A percentile compares a stretch with the other conserved stretches of the same genome.
These are phyloP conservation scores for Colletotrichum trifolii DNA, from an alignment of 2,329 filamentous ascomycete species.

Conservation along the genomic window DNA sequence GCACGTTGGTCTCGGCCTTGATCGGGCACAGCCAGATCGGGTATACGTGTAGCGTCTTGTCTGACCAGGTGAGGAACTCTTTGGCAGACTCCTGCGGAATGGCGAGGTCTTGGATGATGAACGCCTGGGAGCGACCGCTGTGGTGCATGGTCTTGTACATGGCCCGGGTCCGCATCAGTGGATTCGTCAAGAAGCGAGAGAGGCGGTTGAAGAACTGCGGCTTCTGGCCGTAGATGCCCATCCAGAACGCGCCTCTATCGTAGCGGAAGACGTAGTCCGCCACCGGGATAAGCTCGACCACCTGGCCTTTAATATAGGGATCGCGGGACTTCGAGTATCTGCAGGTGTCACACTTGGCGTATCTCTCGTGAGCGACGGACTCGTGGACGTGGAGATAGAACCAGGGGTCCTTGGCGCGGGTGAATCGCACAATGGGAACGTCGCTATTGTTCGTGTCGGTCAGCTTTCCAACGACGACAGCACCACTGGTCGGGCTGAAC, in stretches of 20 bases:
- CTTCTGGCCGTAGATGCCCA: constrained; percentile 67
- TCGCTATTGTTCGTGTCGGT: constrained; percentile 34
- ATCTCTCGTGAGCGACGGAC: background rate
- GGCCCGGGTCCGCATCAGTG: constrained; percentile 69
- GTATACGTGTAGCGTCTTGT: constrained; percentile 40
- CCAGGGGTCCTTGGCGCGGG: constrained; percentile 68
- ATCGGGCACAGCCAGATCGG: constrained; percentile 46
- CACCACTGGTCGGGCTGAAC: constrained; percentile 50
- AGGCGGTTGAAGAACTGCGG: constrained; percentile 67
- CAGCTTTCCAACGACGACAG: constrained; percentile 65
- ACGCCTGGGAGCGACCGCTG: constrained; percentile 64
- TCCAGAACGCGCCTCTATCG: constrained; percentile 75
- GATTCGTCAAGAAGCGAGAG: constrained; percentile 68
- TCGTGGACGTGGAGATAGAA: constrained; percentile 71
- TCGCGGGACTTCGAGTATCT: background rate
- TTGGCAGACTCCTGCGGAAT: constrained; percentile 62
- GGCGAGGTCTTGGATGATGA: constrained; percentile 72
- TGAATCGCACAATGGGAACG: constrained; percentile 52
- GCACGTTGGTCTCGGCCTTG: constrained; percentile 5
- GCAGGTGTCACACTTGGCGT: constrained; percentile 15
- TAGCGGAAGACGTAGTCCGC: constrained; percentile 70
- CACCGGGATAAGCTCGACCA: constrained; percentile 41
- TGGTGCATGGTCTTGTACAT: constrained; percentile 73
- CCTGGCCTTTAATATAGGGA: background rate
- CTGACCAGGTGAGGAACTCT: constrained; percentile 45